phyloP scores from a whole-genome alignment of 192 early-diverging fungal genomes.

The Gamsiella multidivaricata region DNA sequence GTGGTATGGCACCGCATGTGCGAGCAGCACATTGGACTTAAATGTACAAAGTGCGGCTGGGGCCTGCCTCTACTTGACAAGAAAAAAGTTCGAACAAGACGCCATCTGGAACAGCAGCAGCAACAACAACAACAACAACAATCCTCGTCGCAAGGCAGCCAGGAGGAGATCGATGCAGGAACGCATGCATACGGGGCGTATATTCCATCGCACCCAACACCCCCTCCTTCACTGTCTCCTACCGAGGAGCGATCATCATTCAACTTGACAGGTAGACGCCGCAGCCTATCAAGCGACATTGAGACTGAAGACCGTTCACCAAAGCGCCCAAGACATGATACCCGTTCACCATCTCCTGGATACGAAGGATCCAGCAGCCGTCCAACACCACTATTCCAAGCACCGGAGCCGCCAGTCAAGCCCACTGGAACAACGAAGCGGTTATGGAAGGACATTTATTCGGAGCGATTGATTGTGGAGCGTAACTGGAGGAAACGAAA shows the following conservation, averaged over 20 bases:
- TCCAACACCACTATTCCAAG: conserved; percentile 32
- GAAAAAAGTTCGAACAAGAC: conserved; percentile 61
- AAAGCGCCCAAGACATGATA: conserved; percentile 33
- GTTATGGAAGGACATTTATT: conserved; percentile 97
- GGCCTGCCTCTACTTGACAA: conserved; percentile 88
- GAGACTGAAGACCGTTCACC: not conserved
- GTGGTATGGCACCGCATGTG: conserved; percentile 97
- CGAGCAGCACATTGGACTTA: conserved; percentile 95
- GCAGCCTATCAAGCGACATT: conserved; percentile 12
- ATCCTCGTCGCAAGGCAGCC: not conserved
- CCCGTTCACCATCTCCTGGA: conserved; percentile 20
- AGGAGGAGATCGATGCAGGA: conserved; percentile 12
- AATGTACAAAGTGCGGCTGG: conserved; percentile 97
- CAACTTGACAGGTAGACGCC: conserved; percentile 9
- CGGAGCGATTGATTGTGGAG: conserved; percentile 89
- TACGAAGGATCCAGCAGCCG: not conserved
- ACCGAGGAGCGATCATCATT: not conserved
- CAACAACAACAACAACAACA: conserved; percentile 11
- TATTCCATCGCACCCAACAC: conserved; percentile 4
- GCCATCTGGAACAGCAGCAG: conserved; percentile 24
- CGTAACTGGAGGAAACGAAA: conserved; percentile 94
- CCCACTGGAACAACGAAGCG: conserved; percentile 8
- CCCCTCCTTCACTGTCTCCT: conserved; percentile 14
- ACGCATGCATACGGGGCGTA: conserved; percentile 13
- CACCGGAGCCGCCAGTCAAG: conserved; percentile 42